Base-by-base conservation (phyloP, 1,139 yeast genomes). In the Arxiozyma slooffiae region DNA sequence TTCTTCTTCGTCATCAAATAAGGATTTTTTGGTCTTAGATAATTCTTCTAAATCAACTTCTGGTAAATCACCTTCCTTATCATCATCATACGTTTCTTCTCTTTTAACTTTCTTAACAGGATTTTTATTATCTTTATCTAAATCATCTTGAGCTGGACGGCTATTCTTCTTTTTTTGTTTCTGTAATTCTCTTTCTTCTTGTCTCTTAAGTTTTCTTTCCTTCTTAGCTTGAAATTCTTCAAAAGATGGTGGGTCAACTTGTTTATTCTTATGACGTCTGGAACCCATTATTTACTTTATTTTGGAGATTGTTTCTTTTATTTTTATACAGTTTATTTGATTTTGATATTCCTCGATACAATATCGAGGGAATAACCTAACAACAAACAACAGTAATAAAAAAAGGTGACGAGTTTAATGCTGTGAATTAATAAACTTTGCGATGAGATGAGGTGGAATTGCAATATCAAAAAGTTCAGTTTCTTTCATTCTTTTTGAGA, bases 241-340 rank as follows among this genome's bases (percentile, higher is more conserved):
- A 57, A 81, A 74, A 14, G 86, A 66, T 42, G 96, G 96, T 59
- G 97, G 97, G 53, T 78, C 85, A 37, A 87, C 90, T 72, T 89
- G 97, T 75, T 86, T 89, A 65, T 85, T 84, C 72, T 83, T 86
- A 53, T 88, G 85, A 75, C 87, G 83, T 79, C 96, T 84, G 56
- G 69, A 68, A 67, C 96, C 97, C 96, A 88, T 88, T 53, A n/a
- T 17, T 52, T 18, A 36, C 14, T 30, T 30, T 30, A 30, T 30
- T 30, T 30, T 14, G n/a, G n/a, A 37, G 11, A 14, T 47, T 21
- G 26, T 38, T 16, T 39, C 17, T 48, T 40, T 20, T 48, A 38
- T 46, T 37, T 17, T 38, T 38, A 30, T 8, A 6, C 6, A 11
- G n/a, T 30, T 30, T 30, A 5, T 8, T 30, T 14, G 14, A 30